Base-by-base conservation (phyloP, 192 early-diverging fungal genomes). In the Funneliformis geosporum region DNA sequence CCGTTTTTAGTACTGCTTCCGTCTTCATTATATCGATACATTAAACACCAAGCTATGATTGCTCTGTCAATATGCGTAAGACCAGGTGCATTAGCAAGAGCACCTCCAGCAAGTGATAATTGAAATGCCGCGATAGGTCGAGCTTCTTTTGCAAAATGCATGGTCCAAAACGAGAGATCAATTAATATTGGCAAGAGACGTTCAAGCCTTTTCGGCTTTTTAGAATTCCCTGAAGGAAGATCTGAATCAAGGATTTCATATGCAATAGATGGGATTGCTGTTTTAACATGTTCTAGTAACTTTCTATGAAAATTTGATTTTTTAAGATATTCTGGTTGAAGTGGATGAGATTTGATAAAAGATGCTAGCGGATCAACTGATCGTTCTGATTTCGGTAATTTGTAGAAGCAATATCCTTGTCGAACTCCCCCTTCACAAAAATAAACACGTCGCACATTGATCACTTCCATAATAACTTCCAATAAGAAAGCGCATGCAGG, bases 341-440 rank as follows among this genome's bases (percentile, higher is more conserved):
- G 27, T 5, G 79, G 27, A 66, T 60, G 9, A 25, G 4, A n/a
- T 10, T 28, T 18, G 4, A 78, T 67, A n/a, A 84, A 64, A 1
- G 75, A 40, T 3, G 76, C 66, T 8, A 88, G 40, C 9, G 89
- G 89, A 71, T 90, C 89, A 61, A 84, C 86, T 42, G 77, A 59
- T 40, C 84, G 83, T 50, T 86, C 85, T 38, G 81, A 81, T 0
- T 39, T 4, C 0, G 85, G 74, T 27, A 90, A 38, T 79, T 83
- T 81, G 1, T 82, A 67, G 64, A 85, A 90, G 67, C 87, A 90
- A 8, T 85, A 76, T 18, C 89, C 89, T 55, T 90, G 89, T n/a
- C 87, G 85, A 10, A 88, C 87, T 68, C 89, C 89, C 5, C 89
- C 89, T 68, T 90, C 89, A 46, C 87, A 87, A 60, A 90, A 90